Percentiles rank a stretch among this genome's conserved stretches.
phyloP scores from a whole-genome alignment of 2,329 filamentous ascomycete genomes.

The Shiraia sp. region DNA sequence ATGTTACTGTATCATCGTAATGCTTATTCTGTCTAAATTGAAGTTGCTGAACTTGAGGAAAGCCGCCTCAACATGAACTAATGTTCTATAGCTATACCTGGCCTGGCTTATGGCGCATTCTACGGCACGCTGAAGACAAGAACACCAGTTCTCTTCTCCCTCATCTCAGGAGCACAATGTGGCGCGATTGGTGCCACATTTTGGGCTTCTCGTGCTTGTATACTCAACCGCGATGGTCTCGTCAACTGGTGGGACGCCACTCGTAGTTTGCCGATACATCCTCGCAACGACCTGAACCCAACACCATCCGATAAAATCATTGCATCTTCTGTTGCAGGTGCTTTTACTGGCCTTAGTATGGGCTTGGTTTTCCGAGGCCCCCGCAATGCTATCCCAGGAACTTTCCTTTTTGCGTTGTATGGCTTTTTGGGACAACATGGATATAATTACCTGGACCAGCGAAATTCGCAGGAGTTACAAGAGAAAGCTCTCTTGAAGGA shows the following conservation, averaged over 20 bases:
- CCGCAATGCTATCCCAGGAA: slow-evolving; percentile 55
- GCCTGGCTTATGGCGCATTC: slow-evolving; percentile 59
- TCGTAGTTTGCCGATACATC: slow-evolving; percentile 25
- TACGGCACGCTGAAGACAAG: slow-evolving; percentile 63
- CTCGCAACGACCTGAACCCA: slow-evolving; percentile 49
- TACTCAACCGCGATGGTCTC: slow-evolving; percentile 42
- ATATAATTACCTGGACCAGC: slow-evolving; percentile 58
- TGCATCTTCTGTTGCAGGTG: slow-evolving; percentile 72
- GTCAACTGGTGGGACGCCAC: slow-evolving; percentile 36
- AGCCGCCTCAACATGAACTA: background rate
- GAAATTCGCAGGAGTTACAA: slow-evolving; percentile 42
- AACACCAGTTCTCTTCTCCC: slow-evolving; percentile 69
- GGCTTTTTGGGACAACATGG: slow-evolving; percentile 61
- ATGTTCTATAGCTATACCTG: slow-evolving; percentile 59
- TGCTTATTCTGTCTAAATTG: background rate
- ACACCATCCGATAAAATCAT: slow-evolving; percentile 63
- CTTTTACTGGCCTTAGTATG: slow-evolving; percentile 60
- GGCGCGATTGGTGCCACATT: slow-evolving; percentile 76
- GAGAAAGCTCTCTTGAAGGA: slow-evolving; percentile 41
- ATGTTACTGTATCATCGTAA: too few species aligned
- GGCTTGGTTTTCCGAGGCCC: slow-evolving; percentile 58
- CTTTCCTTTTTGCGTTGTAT: slow-evolving; percentile 62
- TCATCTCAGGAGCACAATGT: slow-evolving; percentile 78
- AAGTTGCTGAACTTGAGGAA: background rate
- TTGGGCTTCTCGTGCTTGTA: slow-evolving; percentile 62